Evolutionary conservation across 148 eudicot species (phyloP).

Genomic region (Salicornia ramosissima): DNA sequence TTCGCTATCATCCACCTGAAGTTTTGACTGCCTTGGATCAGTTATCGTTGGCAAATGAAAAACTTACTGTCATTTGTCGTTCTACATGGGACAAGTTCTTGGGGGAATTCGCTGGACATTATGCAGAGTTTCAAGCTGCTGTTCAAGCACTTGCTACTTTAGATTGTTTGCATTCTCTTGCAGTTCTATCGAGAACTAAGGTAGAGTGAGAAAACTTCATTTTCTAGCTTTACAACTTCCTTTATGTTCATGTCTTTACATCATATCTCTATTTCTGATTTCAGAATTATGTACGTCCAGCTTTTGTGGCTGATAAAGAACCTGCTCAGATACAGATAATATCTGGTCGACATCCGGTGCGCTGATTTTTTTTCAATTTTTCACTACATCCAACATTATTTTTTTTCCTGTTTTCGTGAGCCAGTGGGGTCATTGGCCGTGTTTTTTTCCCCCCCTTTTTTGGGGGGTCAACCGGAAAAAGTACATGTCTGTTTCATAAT

Average conservation of each 20-base stretch:
- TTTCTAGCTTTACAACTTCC: background rate
- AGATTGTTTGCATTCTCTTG: conserved; percentile 87
- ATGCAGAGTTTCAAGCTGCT: conserved; percentile 76
- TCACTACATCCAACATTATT: too few relatives aligned
- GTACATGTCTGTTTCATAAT: too few relatives aligned
- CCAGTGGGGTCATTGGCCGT: too few relatives aligned
- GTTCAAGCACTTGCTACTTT: conserved; percentile 87
- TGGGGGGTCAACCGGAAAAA: too few relatives aligned
- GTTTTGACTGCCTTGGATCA: conserved; percentile 70
- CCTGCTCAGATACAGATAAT: conserved; percentile 64
- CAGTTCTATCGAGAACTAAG: conserved; percentile 74
- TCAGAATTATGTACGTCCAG: conserved; percentile 83
- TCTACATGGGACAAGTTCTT: conserved; percentile 71
- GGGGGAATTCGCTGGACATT: conserved; percentile 49
- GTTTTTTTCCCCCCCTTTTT: too few relatives aligned
- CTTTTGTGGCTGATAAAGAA: conserved; percentile 61
- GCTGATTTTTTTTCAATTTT: conserved; percentile 16
- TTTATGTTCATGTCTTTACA: background rate
- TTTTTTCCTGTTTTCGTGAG: too few relatives aligned
- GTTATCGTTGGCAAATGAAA: conserved; percentile 71
- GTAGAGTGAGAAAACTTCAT: conserved; percentile 28
- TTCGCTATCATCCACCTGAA: conserved; percentile 92
- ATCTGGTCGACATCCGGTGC: conserved; percentile 90
- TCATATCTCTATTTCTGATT: conserved; percentile 16
- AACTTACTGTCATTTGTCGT: conserved; percentile 66